A percentile compares a stretch with the other conserved stretches of the same genome.
Conservation (phyloP, 2,329 filamentous ascomycete species). For the Curvularia verruculosa region DNA sequence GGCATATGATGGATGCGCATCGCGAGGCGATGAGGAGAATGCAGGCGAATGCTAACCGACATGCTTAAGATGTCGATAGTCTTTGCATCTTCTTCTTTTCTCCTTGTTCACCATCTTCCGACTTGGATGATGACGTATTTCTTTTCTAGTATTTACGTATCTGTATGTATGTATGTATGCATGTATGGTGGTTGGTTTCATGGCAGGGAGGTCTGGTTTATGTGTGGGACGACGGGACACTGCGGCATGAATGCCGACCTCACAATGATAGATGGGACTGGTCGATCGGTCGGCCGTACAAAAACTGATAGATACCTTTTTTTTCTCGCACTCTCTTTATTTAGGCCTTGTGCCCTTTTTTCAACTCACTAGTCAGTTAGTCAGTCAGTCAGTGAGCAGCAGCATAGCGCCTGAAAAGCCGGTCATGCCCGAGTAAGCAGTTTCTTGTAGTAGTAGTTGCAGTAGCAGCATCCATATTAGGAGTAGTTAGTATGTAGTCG, state of each 20-base stretch:
- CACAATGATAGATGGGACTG: background rate
- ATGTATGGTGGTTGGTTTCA: background rate
- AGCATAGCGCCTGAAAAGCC: background rate
- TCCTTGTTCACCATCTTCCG: too few species aligned
- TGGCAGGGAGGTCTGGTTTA: background rate
- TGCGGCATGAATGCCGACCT: background rate
- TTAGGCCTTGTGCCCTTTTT: background rate
- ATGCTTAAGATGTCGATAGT: slow-evolving; percentile 18
- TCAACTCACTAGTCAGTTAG: too few species aligned
- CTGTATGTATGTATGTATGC: background rate
- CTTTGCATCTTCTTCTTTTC: too few species aligned
- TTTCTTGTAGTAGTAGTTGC: background rate
- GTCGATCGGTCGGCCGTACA: background rate
- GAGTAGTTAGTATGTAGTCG: background rate
- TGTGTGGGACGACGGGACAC: background rate
- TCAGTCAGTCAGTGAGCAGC: too few species aligned
- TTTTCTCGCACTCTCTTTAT: background rate
- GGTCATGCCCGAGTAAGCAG: too few species aligned
- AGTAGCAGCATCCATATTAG: background rate
- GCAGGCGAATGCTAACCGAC: slow-evolving; percentile 65
- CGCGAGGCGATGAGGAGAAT: slow-evolving; percentile 79
- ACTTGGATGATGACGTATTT: background rate
- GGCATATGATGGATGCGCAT: slow-evolving; percentile 76
- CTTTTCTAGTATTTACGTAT: background rate
- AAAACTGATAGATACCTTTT: background rate